These are phyloP conservation scores for Salicornia ramosissima DNA, from an alignment of 148 eudicot species.

Conservation along the genomic window DNA sequence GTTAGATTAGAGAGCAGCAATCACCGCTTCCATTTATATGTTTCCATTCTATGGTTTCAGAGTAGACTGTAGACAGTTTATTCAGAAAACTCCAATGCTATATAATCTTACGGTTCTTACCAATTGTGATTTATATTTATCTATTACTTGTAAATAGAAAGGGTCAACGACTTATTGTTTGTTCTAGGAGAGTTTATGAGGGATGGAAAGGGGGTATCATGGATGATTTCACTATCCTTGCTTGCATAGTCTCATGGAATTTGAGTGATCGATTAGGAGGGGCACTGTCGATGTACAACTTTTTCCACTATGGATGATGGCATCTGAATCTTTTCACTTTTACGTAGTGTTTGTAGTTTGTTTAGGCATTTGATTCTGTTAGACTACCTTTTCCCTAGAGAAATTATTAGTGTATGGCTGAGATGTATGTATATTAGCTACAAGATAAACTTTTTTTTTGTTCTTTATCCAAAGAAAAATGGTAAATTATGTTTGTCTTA, in stretches of 20 bases:
- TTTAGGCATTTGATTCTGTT: not conserved
- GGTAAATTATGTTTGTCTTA: too few relatives aligned
- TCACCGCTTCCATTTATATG: not conserved
- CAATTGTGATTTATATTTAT: not conserved
- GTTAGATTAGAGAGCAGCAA: not conserved
- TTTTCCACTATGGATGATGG: not conserved
- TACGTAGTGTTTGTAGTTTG: not conserved
- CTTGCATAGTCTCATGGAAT: not conserved
- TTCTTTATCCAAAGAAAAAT: too few relatives aligned
- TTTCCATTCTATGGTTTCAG: not conserved
- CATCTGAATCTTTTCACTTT: slow-evolving; percentile 1
- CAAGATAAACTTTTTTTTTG: too few relatives aligned
- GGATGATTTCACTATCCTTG: not conserved
- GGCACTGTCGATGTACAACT: not conserved
- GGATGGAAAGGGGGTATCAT: not conserved
- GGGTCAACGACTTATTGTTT: too few relatives aligned
- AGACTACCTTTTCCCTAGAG: too few relatives aligned
- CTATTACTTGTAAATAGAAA: not conserved
- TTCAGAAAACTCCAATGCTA: not conserved
- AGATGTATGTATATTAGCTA: too few relatives aligned
- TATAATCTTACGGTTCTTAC: too few relatives aligned
- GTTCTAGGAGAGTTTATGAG: not conserved
- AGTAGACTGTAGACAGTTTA: not conserved
- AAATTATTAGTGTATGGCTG: too few relatives aligned
- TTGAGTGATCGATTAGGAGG: not conserved